Evolutionary conservation across 257 asterid genomes (phyloP), one percentile per base, ranked within the genome.

Genomic region (Forsythia viridissima): DNA sequence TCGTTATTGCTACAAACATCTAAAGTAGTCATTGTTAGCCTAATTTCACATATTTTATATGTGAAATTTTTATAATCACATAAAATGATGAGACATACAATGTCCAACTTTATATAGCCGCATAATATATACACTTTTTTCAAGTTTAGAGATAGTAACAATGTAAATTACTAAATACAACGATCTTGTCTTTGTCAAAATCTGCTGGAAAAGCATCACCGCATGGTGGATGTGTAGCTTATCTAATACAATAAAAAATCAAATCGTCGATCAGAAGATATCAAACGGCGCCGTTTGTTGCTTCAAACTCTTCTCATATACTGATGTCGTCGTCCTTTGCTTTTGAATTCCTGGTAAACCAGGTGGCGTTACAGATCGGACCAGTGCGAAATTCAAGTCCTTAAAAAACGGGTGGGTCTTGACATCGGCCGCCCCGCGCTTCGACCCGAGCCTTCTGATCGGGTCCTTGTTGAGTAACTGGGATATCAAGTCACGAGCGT

Each of bases 351-450:
- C 80, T 6, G 82, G 81, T 8, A 77, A 70, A 43, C 65, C 61
- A 0, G 98, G 97, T 39, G 98, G 97, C 70, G 89, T 63, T 77
- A 86, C 88, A 21, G 95, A 80, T 59, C 98, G 76, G 0, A 93
- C 86, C 8, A 93, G 87, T 43, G 98, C 98, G 39, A 93, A 93
- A 73, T 93, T 93, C 90, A 93, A 78, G 1, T 91, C 96, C 83
- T 84, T 85, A 74, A 93, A 93, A 72, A 90, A 93, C 79, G 91
- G 91, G 91, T 93, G 98, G 88, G 91, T 86, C 82, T 93, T 93
- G 52, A 93, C 89, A 20, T 91, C 98, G 8, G 97, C 91, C 21
- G 98, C 92, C 11, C 98, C 98, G 51, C 97, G 94, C 81, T 79
- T 90, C 71, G 94, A 91, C 88, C 98, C 98, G 48, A 93, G 89